Conservation (phyloP, 1,139 yeast species). For the Nakaseomyces uthaithaninus region DNA sequence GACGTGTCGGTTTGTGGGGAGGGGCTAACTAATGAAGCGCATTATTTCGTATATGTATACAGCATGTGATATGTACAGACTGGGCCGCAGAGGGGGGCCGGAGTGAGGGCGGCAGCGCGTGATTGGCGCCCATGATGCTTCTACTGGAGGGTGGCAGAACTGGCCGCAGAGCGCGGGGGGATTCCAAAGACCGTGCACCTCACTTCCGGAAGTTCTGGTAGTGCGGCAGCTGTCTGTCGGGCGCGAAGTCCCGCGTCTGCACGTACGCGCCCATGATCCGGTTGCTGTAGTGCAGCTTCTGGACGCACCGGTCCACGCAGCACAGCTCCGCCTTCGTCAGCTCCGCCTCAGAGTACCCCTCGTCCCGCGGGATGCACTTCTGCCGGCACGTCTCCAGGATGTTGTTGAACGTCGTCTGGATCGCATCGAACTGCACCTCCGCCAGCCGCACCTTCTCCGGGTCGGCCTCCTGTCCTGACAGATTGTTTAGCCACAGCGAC, state of each 20-base stretch:
- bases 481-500: conserved; percentile 56
- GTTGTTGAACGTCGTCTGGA: conserved; percentile 55
- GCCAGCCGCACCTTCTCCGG: conserved; percentile 65
- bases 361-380: conserved; percentile 62
- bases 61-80: no score
- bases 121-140: no score
- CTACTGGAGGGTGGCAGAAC: no score
- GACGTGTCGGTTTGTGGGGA: no score
- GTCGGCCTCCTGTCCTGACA: conserved; percentile 43
- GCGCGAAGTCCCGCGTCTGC: conserved; percentile 29
- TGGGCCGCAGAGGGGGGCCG: no score
- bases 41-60: no score
- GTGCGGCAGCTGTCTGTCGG: conserved; percentile 25
- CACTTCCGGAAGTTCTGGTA: conserved; percentile 18
- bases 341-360: conserved; percentile 68
- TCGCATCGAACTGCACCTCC: conserved; percentile 65
- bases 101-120: no score
- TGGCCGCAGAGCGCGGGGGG: no score
- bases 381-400: conserved; percentile 49
- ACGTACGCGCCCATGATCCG: conserved; percentile 49
- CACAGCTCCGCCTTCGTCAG: conserved; percentile 66
- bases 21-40: no score
- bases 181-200: no score
- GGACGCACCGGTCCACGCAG: conserved; percentile 72
- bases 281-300: conserved; percentile 63